A percentile compares a stretch with the other conserved stretches of the same genome.
Evolutionary conservation across 192 early-diverging fungal genomes (phyloP).

Genomic region (Mortierella antarctica): DNA sequence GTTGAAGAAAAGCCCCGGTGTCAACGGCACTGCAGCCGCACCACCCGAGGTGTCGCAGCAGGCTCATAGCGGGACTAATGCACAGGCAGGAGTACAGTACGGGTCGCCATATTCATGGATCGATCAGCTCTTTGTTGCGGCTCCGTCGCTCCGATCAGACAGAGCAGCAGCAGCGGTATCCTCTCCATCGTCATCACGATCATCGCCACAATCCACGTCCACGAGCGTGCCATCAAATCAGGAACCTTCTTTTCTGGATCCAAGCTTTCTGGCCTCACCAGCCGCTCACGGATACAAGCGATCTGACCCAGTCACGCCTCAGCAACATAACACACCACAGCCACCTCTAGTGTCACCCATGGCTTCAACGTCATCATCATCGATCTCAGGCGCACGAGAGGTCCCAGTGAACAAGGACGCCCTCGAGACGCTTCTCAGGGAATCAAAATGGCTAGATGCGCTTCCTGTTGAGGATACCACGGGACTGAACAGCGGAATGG

Average conservation of each 20-base stretch:
- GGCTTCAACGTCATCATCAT: background rate
- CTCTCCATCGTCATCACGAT: background rate
- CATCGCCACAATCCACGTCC: background rate
- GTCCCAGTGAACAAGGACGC: conserved; percentile 21
- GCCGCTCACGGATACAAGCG: conserved; percentile 31
- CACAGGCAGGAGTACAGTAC: background rate
- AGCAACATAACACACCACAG: background rate
- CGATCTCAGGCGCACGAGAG: conserved; percentile 4
- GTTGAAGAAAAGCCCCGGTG: background rate
- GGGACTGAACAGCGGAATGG: conserved; percentile 16
- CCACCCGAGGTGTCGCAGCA: background rate
- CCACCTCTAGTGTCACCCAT: background rate
- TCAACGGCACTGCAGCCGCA: background rate
- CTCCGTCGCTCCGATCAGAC: background rate
- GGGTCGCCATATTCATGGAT: conserved; percentile 21
- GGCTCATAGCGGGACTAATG: background rate
- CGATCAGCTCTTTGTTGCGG: conserved; percentile 17
- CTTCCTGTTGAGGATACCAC: conserved; percentile 38
- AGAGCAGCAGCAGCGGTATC: background rate
- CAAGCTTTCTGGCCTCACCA: conserved; percentile 37
- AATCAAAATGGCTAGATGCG: conserved; percentile 45
- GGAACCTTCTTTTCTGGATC: conserved; percentile 24
- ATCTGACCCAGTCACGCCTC: conserved; percentile 6
- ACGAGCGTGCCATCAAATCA: background rate
- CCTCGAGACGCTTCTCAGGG: conserved; percentile 25